phyloP scores from a whole-genome alignment of 345 rosid genomes.

The Raphanus raphanistrum region DNA sequence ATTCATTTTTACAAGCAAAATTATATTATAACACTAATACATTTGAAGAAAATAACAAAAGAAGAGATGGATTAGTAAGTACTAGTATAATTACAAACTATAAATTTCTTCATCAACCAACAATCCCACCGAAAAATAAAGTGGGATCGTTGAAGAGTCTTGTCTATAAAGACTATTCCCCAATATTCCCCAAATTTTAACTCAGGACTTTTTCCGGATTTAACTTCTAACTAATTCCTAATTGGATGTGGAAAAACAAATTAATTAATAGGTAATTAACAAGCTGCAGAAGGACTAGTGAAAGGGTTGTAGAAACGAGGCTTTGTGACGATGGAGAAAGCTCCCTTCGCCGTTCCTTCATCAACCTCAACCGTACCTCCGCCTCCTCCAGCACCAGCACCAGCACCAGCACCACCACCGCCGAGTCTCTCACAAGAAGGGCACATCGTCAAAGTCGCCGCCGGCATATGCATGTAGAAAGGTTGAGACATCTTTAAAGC shows the following conservation, averaged over 20 bases:
- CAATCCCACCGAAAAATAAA: slow-evolving; percentile 75
- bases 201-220: slow-evolving; percentile 2
- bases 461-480: slow-evolving; percentile 75
- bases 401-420: slow-evolving; percentile 31
- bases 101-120: slow-evolving; percentile 36
- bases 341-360: slow-evolving; percentile 32
- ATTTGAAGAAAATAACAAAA: slow-evolving; percentile 4
- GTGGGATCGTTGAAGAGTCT: slow-evolving; percentile 48
- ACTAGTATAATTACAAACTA: slow-evolving; percentile 52
- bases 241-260: background rate
- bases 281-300: slow-evolving; percentile 81
- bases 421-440: slow-evolving; percentile 77
- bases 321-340: slow-evolving; percentile 41
- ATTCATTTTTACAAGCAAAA: slow-evolving; percentile 43
- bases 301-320: slow-evolving; percentile 69
- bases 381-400: slow-evolving; percentile 24
- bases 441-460: slow-evolving; percentile 77
- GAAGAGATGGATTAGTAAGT: slow-evolving; percentile 33
- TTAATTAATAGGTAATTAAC: slow-evolving; percentile 44
- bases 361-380: slow-evolving; percentile 25
- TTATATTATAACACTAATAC: slow-evolving; percentile 10
- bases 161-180: slow-evolving; percentile 36
- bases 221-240: slow-evolving; percentile 14
- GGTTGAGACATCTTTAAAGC: slow-evolving; percentile 59
- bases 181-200: slow-evolving; percentile 10